Evolutionary conservation across 305 asterid genomes (phyloP), one percentile per base, ranked within the genome.

Genomic region (Caryopteris hybrid): DNA sequence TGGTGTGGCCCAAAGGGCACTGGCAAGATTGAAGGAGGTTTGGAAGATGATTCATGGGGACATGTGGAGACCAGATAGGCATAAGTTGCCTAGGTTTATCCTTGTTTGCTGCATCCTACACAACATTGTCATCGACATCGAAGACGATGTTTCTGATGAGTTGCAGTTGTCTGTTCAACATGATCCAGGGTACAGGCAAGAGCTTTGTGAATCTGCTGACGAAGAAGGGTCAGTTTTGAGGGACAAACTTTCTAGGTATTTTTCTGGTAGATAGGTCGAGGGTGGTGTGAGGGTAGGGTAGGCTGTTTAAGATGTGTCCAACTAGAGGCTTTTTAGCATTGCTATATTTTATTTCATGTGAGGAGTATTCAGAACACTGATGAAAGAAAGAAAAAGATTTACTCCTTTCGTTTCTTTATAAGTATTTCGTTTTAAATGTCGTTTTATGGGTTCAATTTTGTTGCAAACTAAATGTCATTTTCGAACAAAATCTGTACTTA

Each of bases 21-120:
- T 93, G 70, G 73, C 86, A 1, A 87, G 85, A 81, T 56, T 93
- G 74, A 93, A 90, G 83, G 88, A 79, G 4, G 85, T 69, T 10
- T 93, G 99, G 99, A 88, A 74, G 85, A 88, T 93, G 89, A 84
- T 93, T 25, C 82, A 78, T 6, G 96, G 96, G 42, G 87, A 79
- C 0, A 87, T 90, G 99, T 93, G 97, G 95, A 85, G 96, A 60
- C 99, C 99, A 0, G 99, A 93, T 77, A 87, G 81, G 84, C 90
- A 88, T 66, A 93, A 73, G 88, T 68, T 93, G 29, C 99, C 99
- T 2, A 83, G 97, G 77, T 84, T 85, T 64, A 83, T 93, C 14
- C 85, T 85, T 3, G 97, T 82, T 1, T 90, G 97, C 70, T 93
- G 99, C 76, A 88, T 93, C 73, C 91, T 93, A 60, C 99, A 93